These are phyloP conservation scores for Pneumocystis murina DNA, from an alignment of 1,139 yeast species.

Conservation along the genomic window DNA sequence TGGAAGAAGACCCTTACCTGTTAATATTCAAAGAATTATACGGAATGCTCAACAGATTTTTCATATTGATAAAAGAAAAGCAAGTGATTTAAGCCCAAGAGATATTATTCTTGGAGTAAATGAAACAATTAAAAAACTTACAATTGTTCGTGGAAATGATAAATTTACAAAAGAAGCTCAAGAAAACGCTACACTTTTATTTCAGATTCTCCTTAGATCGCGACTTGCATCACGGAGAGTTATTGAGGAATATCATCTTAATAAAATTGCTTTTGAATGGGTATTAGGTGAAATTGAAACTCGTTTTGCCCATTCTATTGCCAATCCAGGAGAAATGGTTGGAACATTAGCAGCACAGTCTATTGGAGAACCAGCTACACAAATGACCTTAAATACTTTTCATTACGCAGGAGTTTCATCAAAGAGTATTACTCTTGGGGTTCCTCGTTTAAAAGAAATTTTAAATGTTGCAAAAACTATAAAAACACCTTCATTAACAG, in stretches of 20 bases:
- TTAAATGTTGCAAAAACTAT: constrained; percentile 94
- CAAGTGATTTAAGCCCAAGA: constrained; percentile 73
- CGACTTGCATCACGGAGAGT: constrained; percentile 84
- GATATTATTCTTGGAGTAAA: constrained; percentile 68
- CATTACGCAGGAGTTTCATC: constrained; percentile 99
- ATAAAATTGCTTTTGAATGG: constrained; percentile 85
- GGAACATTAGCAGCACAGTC: constrained; percentile 99
- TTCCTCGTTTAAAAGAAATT: constrained; percentile 98
- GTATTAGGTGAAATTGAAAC: constrained; percentile 85
- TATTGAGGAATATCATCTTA: constrained; percentile 76
- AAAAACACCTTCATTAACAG: constrained; percentile 96
- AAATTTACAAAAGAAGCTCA: constrained; percentile 70
- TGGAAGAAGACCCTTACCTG: constrained; percentile 75
- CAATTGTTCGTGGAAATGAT: constrained; percentile 73
- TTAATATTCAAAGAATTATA: constrained; percentile 85
- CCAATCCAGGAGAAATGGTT: constrained; percentile 99
- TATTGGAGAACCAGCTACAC: constrained; percentile 99
- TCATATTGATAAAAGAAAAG: constrained; percentile 80
- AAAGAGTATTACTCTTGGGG: constrained; percentile 97
- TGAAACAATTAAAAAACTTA: constrained; percentile 48
- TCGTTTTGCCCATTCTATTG: constrained; percentile 83
- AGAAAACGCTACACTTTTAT: constrained; percentile 74
- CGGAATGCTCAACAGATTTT: constrained; percentile 96
- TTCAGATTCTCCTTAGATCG: constrained; percentile 84
- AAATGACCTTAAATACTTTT: constrained; percentile 98